These are phyloP conservation scores for Penicillium hordei DNA, from an alignment of 2,329 filamentous ascomycete species.

Conservation along the genomic window DNA sequence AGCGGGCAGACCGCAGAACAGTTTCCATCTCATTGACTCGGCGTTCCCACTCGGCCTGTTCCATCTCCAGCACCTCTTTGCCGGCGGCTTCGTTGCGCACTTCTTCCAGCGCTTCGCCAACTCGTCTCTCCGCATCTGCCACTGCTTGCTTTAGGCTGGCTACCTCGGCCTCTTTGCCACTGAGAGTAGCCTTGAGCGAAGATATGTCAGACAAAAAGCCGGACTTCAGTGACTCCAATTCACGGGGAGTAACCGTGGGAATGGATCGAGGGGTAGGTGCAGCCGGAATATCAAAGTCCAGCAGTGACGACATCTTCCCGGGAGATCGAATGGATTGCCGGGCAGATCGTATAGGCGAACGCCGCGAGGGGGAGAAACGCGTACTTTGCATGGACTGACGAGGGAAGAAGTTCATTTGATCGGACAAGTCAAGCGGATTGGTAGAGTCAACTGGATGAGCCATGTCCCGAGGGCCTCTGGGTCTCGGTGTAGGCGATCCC, in stretches of 20 bases:
- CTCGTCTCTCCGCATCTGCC: slow-evolving; percentile 85
- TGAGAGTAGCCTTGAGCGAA: slow-evolving; percentile 85
- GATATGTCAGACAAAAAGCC: slow-evolving; percentile 89
- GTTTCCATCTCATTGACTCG: slow-evolving; percentile 82
- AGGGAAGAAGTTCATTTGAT: slow-evolving; percentile 64
- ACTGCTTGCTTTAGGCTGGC: slow-evolving; percentile 83
- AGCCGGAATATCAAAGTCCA: slow-evolving; percentile 92
- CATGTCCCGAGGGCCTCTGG: slow-evolving; percentile 46
- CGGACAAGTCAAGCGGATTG: slow-evolving; percentile 85
- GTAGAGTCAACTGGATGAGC: slow-evolving; percentile 60
- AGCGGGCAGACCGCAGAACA: slow-evolving; percentile 74
- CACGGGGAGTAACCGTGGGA: slow-evolving; percentile 84
- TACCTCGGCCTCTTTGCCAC: slow-evolving; percentile 90
- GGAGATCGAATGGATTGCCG: slow-evolving; percentile 39
- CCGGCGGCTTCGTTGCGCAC: slow-evolving; percentile 72
- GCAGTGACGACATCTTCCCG: slow-evolving; percentile 62
- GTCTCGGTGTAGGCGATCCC: slow-evolving; percentile 51
- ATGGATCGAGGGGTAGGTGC: slow-evolving; percentile 88
- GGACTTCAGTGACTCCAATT: slow-evolving; percentile 90
- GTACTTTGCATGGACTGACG: slow-evolving; percentile 47
- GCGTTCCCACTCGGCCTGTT: slow-evolving; percentile 80
- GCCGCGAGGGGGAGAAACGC: slow-evolving; percentile 41
- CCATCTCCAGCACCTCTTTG: slow-evolving; percentile 70
- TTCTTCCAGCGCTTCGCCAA: slow-evolving; percentile 80
- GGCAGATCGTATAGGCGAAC: slow-evolving; percentile 47